These are phyloP conservation scores for Bonia amplexicaulis DNA, from an alignment of 176 grass and related monocot species.

Conservation along the genomic window DNA sequence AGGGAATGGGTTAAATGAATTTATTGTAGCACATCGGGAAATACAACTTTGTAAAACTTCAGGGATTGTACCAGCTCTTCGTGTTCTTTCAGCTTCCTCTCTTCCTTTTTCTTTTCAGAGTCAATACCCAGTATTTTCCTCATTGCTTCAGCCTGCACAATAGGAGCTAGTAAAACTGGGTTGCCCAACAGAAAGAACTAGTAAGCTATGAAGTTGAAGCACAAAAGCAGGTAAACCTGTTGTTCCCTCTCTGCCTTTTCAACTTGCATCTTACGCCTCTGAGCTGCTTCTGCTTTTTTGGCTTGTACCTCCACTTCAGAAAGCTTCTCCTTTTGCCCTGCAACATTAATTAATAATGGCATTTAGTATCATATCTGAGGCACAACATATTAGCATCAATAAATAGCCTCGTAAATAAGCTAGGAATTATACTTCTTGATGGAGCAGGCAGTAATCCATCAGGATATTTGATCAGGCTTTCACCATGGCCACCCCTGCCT, in stretches of 20 bases:
- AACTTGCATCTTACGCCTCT: constrained; percentile 98
- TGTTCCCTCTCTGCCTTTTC: constrained; percentile 86
- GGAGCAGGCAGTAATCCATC: constrained; percentile 77
- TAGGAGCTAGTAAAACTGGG: background rate
- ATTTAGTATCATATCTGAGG: constrained; percentile 26
- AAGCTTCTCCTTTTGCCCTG: constrained; percentile 88
- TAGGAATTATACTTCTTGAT: constrained; percentile 76
- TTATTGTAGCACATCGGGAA: background rate
- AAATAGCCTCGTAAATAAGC: constrained; percentile 16
- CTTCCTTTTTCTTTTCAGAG: constrained; percentile 70
- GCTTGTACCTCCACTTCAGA: constrained; percentile 81
- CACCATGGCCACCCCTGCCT: constrained; percentile 69
- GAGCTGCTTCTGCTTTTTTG: constrained; percentile 80
- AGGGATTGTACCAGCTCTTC: constrained; percentile 45
- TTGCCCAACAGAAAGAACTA: background rate
- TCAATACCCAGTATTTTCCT: constrained; percentile 79
- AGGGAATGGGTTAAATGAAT: background rate
- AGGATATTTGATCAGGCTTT: constrained; percentile 80
- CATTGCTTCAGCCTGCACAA: constrained; percentile 60
- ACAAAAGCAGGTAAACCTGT: constrained; percentile 53
- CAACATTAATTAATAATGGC: constrained; percentile 10
- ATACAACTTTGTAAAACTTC: background rate
- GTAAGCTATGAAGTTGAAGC: background rate
- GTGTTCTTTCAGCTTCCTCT: constrained; percentile 55
- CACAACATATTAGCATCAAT: constrained; percentile 8